phyloP scores from a whole-genome alignment of 257 asterid species.

The Buddleja alternifolia region DNA sequence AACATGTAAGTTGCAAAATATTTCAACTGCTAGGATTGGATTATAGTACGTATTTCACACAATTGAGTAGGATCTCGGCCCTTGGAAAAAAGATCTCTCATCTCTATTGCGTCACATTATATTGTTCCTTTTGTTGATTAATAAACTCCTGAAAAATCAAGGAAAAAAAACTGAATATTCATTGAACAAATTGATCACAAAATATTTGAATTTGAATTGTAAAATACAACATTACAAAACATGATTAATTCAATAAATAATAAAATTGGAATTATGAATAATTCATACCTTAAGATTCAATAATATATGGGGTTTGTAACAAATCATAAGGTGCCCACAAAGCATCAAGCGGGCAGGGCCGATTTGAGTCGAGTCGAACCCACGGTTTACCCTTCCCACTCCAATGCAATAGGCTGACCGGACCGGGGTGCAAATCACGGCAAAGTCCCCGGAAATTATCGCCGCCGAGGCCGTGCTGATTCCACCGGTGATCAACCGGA shows the following conservation, averaged over 20 bases:
- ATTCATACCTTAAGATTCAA: slow-evolving; percentile 64
- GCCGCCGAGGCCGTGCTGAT: slow-evolving; percentile 97
- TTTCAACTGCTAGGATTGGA: neutral
- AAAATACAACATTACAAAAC: too few species aligned
- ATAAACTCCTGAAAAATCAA: slow-evolving; percentile 18
- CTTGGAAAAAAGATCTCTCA: slow-evolving; percentile 54
- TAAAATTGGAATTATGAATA: too few species aligned
- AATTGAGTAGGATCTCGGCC: slow-evolving; percentile 64
- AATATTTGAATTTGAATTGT: too few species aligned
- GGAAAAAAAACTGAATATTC: neutral
- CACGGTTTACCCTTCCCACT: slow-evolving; percentile 98
- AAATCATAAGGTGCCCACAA: slow-evolving; percentile 97
- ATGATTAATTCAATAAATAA: too few species aligned
- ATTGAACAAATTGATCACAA: neutral
- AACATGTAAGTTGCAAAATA: neutral
- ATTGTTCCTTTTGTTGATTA: slow-evolving; percentile 11
- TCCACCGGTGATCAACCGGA: slow-evolving; percentile 95
- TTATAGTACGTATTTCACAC: slow-evolving; percentile 32
- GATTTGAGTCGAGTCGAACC: slow-evolving; percentile 71
- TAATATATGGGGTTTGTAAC: slow-evolving; percentile 47
- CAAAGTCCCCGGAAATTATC: slow-evolving; percentile 87
- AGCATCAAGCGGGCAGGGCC: slow-evolving; percentile 86
- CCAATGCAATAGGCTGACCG: slow-evolving; percentile 94
- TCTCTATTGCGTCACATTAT: slow-evolving; percentile 37
- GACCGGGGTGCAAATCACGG: slow-evolving; percentile 87